Base-by-base conservation (phyloP, 257 asterid species). In the Solanum bulbocastanum region DNA sequence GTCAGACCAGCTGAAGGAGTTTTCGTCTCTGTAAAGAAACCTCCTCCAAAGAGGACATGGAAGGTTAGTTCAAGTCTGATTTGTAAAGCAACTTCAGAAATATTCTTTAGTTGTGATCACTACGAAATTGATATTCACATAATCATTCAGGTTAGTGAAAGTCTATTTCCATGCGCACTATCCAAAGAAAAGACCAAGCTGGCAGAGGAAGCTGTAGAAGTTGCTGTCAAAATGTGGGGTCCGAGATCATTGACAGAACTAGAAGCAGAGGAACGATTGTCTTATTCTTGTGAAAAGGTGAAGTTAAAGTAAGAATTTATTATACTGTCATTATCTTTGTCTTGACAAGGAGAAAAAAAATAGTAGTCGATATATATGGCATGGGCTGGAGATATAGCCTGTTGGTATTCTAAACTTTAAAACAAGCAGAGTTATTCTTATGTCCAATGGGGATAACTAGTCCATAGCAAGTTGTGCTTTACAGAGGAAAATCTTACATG, bases 281-380 rank as follows among this genome's bases (percentile, higher is more conserved):
- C 99, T 6, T 97, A 95, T 94, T 93, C 94, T 90, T 97, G 99
- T 94, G 99, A 97, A 91, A 96, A 97, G 99, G 99, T 96, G 90
- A 87, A 72, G 87, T 71, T 88, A 82, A 82, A 30, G 30, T 49
- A 82, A 44, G 85, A 87, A 46, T 81, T 87, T n/a, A 69, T 37
- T 42, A 68, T 69, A 33, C 49, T 44, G 87, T 86, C 18, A 81
- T 60, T 85, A 74, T 89, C 56, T 87, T 62, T 56, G 88, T 85
- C 86, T 49, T 82, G 69, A 82, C 85, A 44, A 46, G 58, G 83
- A n/a, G 27, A 76, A 40, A 40, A 52, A 30, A 40, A 76, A 3
- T 76, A 40, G 83, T 58, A 75, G 83, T 39, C 39, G 58, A 39
- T 37, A 75, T 37, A 37, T 37, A 75, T 39, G 56, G 12, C 56